Base-by-base conservation (phyloP, 371 early-diverging fungal genomes). In the Circinella umbellata region DNA sequence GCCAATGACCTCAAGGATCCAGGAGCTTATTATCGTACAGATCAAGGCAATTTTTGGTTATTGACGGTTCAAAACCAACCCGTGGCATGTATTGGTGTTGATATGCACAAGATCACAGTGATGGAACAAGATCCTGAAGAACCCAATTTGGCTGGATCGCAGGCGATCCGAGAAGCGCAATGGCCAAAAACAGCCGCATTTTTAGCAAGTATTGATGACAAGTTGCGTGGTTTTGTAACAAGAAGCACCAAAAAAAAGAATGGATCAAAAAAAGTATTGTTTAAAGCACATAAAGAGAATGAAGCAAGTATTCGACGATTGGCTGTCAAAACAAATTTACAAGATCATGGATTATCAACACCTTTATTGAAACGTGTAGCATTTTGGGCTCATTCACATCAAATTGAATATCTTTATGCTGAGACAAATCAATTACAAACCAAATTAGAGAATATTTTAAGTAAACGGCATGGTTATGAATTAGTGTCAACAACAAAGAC, bases 41-140 rank as follows among this genome's bases (percentile, higher is more conserved):
- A 74, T 14, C 72, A 72, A 0, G 84, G 81, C 54, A 78, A 80
- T 20, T 85, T 85, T 55, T 85, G 85, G 85, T 80, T 85, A 15
- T 66, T 85, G 55, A 85, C 85, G 1, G 68, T 85, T 14, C 75
- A 81, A 47, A 74, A 74, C n/a, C 74, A 78, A 9, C 69, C 75
- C 11, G 80, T 85, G 14, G 85, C 78, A 3, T 82, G 82, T 63
- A 72, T 82, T 60, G 85, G 85, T 20, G 66, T 82, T 65, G 81
- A 82, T 61, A 80, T 79, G 14, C 74, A 64, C 39, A 66, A 65
- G 10, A 38, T 39, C 0, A 61, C 68, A 10, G 76, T 80, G 3
- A 37, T 74, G 4, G 64, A 72, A 35, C 46, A 9, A 5, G 15
- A 14, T 11, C 39, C 59, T 13, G 60, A 34, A 18, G 15, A 38